A percentile compares a stretch with the other conserved stretches of the same genome.
Evolutionary conservation across 169 alveolate genomes (phyloP).

Genomic region (Plasmodium vivax): DNA sequence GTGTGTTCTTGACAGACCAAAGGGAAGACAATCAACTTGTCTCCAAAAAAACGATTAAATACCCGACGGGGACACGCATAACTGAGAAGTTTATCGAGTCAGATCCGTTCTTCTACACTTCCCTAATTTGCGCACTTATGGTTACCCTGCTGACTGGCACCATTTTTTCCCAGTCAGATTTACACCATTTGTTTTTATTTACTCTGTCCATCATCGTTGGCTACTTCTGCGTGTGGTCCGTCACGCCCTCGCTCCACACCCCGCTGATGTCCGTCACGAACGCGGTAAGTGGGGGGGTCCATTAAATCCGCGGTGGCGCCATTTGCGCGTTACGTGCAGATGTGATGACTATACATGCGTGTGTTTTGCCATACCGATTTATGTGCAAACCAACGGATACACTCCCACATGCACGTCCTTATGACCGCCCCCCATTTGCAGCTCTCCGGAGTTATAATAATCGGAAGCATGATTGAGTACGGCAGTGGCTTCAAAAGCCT

Average conservation of each 20-base stretch:
- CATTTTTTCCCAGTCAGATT: constrained; percentile 43
- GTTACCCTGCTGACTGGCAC: constrained; percentile 28
- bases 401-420: not conserved
- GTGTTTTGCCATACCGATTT: not conserved
- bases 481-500: constrained; percentile 52
- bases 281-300: constrained; percentile 83
- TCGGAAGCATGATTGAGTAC: constrained; percentile 89
- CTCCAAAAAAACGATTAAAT: constrained; percentile 75
- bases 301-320: not conserved
- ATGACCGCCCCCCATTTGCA: not conserved
- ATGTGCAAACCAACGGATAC: not conserved
- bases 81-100: constrained; percentile 52
- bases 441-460: constrained; percentile 88
- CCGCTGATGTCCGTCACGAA: constrained; percentile 94
- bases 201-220: constrained; percentile 89
- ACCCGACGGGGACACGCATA: constrained; percentile 44
- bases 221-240: constrained; percentile 90
- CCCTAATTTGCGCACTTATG: constrained; percentile 14
- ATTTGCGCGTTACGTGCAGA: not conserved
- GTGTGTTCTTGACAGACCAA: constrained; percentile 44
- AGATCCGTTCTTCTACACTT: constrained; percentile 48
- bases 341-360: not conserved
- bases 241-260: constrained; percentile 93
- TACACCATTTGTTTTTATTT: constrained; percentile 61
- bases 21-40: constrained; percentile 48